Evolutionary conservation across 306 rosid genomes (phyloP), one percentile per base, ranked within the genome.

Genomic region (Ceratonia siliqua): DNA sequence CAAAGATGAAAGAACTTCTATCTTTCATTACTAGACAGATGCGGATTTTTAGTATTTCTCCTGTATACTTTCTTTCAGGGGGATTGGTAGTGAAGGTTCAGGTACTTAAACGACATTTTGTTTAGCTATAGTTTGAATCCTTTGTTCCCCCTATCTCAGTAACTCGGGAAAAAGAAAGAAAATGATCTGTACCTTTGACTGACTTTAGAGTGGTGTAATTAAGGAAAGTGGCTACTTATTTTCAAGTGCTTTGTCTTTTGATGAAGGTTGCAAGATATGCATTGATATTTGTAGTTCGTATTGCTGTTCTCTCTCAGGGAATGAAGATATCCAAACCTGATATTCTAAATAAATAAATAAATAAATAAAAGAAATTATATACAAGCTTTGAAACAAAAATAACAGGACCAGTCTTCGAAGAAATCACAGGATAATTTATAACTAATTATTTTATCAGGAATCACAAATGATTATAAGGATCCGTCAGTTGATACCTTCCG

Each of bases 381-480:
- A 11, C 56, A 58, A 64, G 21, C 43, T 58, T 68, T 18, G 48
- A 57, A 74, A 15, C 48, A 68, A 27, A 89, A 71, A 38, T n/a
- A 55, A 15, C 38, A 71, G 59, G 62, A 20, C 66, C 28, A 8
- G 2, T 55, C 53, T 82, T 57, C 39, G 68, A 36, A 56, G 43
- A 55, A 49, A 74, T 64, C 18, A 8, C 11, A 5, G 5, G 10
- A 35, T 66, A 33, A 25, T 65, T 66, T 93, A n/a, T n/a, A n/a
- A n/a, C n/a, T 45, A 9, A 8, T 18, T 21, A 24, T 75, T 53
- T 62, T 81, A 53, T 73, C 83, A 91, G 97, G 99, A 64, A 83
- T 94, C 65, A 94, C 99, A 72, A 94, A 94, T 84, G 95, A 90
- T 76, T 76, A 88, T 28, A 88, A 83, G 83, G 97, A 91, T 28